A percentile compares a stretch with the other conserved stretches of the same genome.
phyloP scores from a whole-genome alignment of 768 basidiomycete species.

The Aureoboletus auriporus region DNA sequence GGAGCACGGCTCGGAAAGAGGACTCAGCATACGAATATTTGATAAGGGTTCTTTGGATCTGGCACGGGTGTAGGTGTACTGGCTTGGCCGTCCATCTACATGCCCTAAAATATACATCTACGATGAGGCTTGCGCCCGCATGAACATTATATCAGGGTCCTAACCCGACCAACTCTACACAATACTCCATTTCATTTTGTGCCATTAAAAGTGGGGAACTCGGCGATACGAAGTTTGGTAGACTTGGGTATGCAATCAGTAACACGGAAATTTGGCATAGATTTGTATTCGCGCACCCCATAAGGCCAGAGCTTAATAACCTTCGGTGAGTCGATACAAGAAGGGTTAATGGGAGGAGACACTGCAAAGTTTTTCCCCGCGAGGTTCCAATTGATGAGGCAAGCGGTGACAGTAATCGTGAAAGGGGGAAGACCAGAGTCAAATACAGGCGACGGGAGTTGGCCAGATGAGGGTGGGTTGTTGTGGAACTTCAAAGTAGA shows the following conservation, averaged over 20 bases:
- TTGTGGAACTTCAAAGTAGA: slow-evolving; percentile 35
- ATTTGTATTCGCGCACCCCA: not conserved
- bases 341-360: slow-evolving; percentile 40
- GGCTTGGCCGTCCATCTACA: too few relatives aligned
- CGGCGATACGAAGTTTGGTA: not conserved
- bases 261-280: not conserved
- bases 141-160: too few relatives aligned
- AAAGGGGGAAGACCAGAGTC: not conserved
- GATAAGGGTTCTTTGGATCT: too few relatives aligned
- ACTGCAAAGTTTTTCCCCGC: slow-evolving; percentile 2
- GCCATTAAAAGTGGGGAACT: not conserved
- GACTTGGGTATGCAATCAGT: not conserved
- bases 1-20: too few relatives aligned
- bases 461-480: slow-evolving; percentile 29
- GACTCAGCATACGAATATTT: too few relatives aligned
- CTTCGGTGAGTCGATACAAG: slow-evolving; percentile 36
- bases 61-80: too few relatives aligned
- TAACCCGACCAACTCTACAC: too few relatives aligned
- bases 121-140: too few relatives aligned
- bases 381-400: not conserved
- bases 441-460: slow-evolving; percentile 1
- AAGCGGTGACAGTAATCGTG: not conserved
- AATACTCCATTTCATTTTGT: not conserved
- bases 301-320: slow-evolving; percentile 3
- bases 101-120: too few relatives aligned